Evolutionary conservation across 345 rosid genomes (phyloP).

Genomic region (Moringa oleifera): DNA sequence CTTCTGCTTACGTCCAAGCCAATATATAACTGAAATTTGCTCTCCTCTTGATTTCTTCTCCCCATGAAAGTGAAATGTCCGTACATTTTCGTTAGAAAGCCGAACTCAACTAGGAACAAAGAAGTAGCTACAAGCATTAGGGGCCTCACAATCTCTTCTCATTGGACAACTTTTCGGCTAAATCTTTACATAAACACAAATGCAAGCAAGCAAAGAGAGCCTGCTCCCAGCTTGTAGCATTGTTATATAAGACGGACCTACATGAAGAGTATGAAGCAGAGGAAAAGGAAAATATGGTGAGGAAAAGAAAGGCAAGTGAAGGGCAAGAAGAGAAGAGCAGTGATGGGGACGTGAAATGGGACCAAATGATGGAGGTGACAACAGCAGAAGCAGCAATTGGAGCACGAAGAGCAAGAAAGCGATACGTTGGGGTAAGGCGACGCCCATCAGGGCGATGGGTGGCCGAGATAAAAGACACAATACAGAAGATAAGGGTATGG

Average conservation of each 20-base stretch:
- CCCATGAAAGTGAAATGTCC: too few relatives aligned
- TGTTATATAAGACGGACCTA: too few relatives aligned
- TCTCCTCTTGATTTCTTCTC: too few relatives aligned
- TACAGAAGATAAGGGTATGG: constrained; percentile 55
- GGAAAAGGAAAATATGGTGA: constrained; percentile 28
- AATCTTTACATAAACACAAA: constrained; percentile 21
- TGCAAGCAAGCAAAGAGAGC: constrained; percentile 2
- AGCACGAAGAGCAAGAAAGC: constrained; percentile 33
- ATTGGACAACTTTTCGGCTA: constrained; percentile 25
- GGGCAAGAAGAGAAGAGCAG: constrained; percentile 15
- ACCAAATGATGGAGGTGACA: constrained; percentile 45
- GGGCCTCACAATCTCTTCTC: constrained; percentile 25
- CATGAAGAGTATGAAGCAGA: constrained; percentile 10
- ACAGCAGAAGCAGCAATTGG: constrained; percentile 30
- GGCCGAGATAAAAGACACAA: constrained; percentile 56
- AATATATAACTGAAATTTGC: too few relatives aligned
- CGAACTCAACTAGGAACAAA: constrained; percentile 26
- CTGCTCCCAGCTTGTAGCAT: constrained; percentile 1
- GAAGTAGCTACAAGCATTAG: constrained; percentile 21
- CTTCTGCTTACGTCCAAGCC: too few relatives aligned
- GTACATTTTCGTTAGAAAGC: background rate
- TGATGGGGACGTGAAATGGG: constrained; percentile 34
- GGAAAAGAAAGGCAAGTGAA: constrained; percentile 42
- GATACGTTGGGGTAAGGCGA: constrained; percentile 48
- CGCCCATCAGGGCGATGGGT: constrained; percentile 62